Evolutionary conservation across 2,329 filamentous ascomycete species (phyloP).

Genomic region (Magnaporthales sp.): DNA sequence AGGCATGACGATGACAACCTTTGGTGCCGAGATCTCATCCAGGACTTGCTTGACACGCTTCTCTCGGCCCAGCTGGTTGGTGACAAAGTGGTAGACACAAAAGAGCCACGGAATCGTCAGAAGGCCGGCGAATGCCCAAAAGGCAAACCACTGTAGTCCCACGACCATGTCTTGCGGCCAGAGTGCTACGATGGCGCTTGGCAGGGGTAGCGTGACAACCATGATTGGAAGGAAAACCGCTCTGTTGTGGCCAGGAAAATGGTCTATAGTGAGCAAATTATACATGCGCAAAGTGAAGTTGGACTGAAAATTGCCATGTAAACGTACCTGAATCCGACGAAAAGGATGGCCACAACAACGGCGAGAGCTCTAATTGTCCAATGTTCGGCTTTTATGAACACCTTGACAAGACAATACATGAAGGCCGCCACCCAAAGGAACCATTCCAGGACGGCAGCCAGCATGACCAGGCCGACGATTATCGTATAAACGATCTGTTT

Average conservation of each 20-base stretch:
- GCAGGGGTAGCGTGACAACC: constrained; percentile 84
- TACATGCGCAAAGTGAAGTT: not conserved
- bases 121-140: constrained; percentile 82
- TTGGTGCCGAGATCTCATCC: constrained; percentile 79
- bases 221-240: constrained; percentile 86
- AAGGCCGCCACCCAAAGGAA: constrained; percentile 92
- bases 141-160: constrained; percentile 87
- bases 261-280: not conserved
- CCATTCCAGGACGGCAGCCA: constrained; percentile 85
- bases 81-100: constrained; percentile 86
- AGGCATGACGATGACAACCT: constrained; percentile 94
- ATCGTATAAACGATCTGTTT: constrained; percentile 73
- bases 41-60: constrained; percentile 77
- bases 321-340: constrained; percentile 4
- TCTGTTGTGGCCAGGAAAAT: constrained; percentile 31
- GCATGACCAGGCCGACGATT: constrained; percentile 72
- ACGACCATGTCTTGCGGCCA: constrained; percentile 63
- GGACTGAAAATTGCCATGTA: not conserved
- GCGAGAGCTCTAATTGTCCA: constrained; percentile 74
- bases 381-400: constrained; percentile 81
- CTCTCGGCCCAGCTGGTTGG: constrained; percentile 71
- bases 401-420: constrained; percentile 81
- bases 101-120: constrained; percentile 87
- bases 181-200: constrained; percentile 58
- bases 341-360: constrained; percentile 55